These are phyloP conservation scores for Coemansia furcata DNA, from an alignment of 192 early-diverging fungal genomes.

Conservation along the genomic window DNA sequence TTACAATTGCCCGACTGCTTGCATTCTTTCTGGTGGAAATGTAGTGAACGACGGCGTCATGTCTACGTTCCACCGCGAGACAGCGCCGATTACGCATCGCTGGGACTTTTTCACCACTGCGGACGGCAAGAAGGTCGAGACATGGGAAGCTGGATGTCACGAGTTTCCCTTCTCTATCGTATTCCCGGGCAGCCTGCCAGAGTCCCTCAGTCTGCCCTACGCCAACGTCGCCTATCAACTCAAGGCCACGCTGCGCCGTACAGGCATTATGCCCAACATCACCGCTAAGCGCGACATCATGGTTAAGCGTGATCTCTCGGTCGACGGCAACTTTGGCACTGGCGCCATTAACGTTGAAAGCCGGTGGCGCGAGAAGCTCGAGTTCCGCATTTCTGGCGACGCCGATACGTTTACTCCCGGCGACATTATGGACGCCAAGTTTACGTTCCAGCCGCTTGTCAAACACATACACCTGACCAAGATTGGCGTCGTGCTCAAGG, in stretches of 20 bases:
- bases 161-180: conserved; percentile 48
- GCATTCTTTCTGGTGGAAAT: neutral
- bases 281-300: conserved; percentile 17
- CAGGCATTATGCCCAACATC: conserved; percentile 44
- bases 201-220: conserved; percentile 44
- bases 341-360: conserved; percentile 49
- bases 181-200: conserved; percentile 46
- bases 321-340: conserved; percentile 45
- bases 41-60: conserved; percentile 42
- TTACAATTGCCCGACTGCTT: neutral
- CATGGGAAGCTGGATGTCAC: conserved; percentile 46
- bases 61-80: conserved; percentile 45
- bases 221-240: conserved; percentile 47
- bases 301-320: conserved; percentile 47
- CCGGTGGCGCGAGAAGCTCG: conserved; percentile 49
- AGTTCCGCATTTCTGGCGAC: conserved; percentile 30
- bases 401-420: conserved; percentile 48
- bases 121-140: conserved; percentile 42
- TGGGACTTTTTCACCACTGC: conserved; percentile 46
- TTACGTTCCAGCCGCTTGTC: conserved; percentile 49
- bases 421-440: conserved; percentile 25
- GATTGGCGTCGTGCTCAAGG: conserved; percentile 48
- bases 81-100: conserved; percentile 36
- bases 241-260: conserved; percentile 44
- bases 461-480: conserved; percentile 41